Percentiles rank a stretch among this genome's conserved stretches.
Evolutionary conservation across 2,329 filamentous ascomycete species (phyloP).

Genomic region (Fusarium oligoseptatum): DNA sequence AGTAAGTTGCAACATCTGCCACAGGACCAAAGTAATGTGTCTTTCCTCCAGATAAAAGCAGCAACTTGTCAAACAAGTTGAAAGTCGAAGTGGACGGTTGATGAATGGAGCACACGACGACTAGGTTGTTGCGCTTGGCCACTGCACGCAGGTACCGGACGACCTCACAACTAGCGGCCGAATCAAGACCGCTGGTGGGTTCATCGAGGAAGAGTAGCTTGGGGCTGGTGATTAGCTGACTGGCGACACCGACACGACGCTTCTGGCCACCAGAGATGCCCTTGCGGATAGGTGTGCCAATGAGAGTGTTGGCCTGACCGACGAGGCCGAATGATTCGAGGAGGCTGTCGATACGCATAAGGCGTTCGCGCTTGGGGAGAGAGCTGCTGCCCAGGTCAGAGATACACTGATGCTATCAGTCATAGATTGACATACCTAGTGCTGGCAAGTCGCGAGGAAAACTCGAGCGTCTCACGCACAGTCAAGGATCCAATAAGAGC

Average conservation of each 20-base stretch:
- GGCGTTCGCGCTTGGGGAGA: slow-evolving; percentile 66
- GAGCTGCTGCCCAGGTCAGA: slow-evolving; percentile 41
- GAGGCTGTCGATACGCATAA: slow-evolving; percentile 73
- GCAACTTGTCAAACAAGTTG: slow-evolving; percentile 82
- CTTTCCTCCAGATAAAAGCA: slow-evolving; percentile 78
- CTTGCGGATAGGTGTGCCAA: slow-evolving; percentile 86
- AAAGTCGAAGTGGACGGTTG: slow-evolving; percentile 87
- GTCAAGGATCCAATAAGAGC: slow-evolving; percentile 85
- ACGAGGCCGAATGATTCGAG: slow-evolving; percentile 80
- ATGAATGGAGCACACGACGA: slow-evolving; percentile 87
- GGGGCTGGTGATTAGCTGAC: slow-evolving; percentile 83
- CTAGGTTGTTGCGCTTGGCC: slow-evolving; percentile 76
- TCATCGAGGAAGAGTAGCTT: slow-evolving; percentile 88
- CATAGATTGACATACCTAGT: slow-evolving; percentile 57
- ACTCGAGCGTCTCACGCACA: slow-evolving; percentile 82
- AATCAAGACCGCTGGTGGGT: slow-evolving; percentile 87
- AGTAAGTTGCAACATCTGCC: slow-evolving; percentile 70
- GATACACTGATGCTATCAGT: neutral
- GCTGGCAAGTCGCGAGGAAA: slow-evolving; percentile 78
- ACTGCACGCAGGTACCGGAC: slow-evolving; percentile 78
- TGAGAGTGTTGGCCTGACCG: slow-evolving; percentile 76
- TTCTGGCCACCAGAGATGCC: slow-evolving; percentile 90
- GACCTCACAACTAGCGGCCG: slow-evolving; percentile 81
- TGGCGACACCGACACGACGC: slow-evolving; percentile 82
- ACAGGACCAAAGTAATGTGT: slow-evolving; percentile 81